phyloP scores from a whole-genome alignment of 2,329 filamentous ascomycete species.

The Pseudogymnoascus sp. region DNA sequence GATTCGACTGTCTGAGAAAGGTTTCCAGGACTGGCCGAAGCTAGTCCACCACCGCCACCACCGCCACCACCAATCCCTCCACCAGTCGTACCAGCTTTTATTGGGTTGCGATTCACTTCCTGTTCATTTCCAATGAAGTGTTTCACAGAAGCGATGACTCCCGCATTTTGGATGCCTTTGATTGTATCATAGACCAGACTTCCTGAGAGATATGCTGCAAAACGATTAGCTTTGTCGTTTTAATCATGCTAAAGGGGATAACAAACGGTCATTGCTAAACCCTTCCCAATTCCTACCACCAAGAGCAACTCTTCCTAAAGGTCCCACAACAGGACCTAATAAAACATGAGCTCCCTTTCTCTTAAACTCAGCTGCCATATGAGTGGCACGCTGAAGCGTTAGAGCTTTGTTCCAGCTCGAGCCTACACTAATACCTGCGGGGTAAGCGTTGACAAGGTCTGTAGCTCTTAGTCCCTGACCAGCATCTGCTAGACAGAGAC shows the following conservation, averaged over 20 bases:
- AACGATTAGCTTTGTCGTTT: neutral
- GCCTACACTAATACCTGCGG: conserved; percentile 78
- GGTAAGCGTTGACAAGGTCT: conserved; percentile 78
- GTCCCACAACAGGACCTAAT: conserved; percentile 75
- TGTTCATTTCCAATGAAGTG: conserved; percentile 67
- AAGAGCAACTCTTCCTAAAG: conserved; percentile 72
- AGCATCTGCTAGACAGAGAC: conserved; percentile 76
- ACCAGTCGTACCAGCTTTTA: conserved; percentile 34
- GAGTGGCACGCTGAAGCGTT: conserved; percentile 71
- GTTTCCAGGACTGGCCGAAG: conserved; percentile 26
- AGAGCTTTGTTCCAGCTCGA: conserved; percentile 82
- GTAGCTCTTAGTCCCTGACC: conserved; percentile 74
- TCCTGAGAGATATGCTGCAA: conserved; percentile 65
- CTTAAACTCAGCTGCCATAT: conserved; percentile 63
- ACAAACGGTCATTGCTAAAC: conserved; percentile 63
- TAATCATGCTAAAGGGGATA: neutral
- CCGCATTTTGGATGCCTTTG: conserved; percentile 56
- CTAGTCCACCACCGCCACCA: conserved; percentile 45
- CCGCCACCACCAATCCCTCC: conserved; percentile 61
- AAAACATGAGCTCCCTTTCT: conserved; percentile 66
- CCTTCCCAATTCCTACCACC: conserved; percentile 90
- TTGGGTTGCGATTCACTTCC: conserved; percentile 36
- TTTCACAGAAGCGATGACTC: conserved; percentile 46
- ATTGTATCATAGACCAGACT: conserved; percentile 72
- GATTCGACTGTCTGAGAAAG: conserved; percentile 57